Base-by-base conservation (phyloP, 805 yeast species). In the Dipodascus albidus region DNA sequence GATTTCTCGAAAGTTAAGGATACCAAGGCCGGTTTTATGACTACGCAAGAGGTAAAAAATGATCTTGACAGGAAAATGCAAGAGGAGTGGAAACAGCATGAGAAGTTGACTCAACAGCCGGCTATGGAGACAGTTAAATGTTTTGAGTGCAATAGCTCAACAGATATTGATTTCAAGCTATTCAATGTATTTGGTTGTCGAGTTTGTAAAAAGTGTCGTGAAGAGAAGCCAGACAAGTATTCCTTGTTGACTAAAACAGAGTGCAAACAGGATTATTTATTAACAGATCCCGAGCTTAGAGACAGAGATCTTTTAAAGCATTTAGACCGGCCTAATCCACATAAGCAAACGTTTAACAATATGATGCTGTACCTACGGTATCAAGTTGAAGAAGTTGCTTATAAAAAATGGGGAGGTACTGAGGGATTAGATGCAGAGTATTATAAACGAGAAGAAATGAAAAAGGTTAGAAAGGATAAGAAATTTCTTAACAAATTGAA, bases 1-100 rank as follows among this genome's bases (percentile, higher is more conserved):
- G 97, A 93, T 68, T 79, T 93, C 59, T 79, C 97, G 1, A 85
- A 88, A n/a, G 85, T 95, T 88, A 79, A 80, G 57, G 96, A 93
- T 61, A 73, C 85, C 1, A 77, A 78, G 62, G 98, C 97, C 60
- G 99, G 99, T 21, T 90, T 82, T 64, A 72, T 90, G 58, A 64
- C 70, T 0, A 78, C 74, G 14, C 75, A 70, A 59, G 69, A 59
- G 55, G 65, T 63, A 50, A 58, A 54, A 17, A 64, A 54, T 3
- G 53, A 51, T 2, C 56, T 67, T 11, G 62, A 59, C 14, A 61
- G 62, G 0, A 53, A 62, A 59, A 70, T 78, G 0, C 64, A 79
- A 19, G 81, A 76, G 20, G 80, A 79, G 38, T 78, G 84, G 82
- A 74, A 76, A 57, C 70, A 69, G n/a, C 78, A 78, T 55, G 80